phyloP scores from a whole-genome alignment of 805 yeast species.

The Ogataea populi-albae region DNA sequence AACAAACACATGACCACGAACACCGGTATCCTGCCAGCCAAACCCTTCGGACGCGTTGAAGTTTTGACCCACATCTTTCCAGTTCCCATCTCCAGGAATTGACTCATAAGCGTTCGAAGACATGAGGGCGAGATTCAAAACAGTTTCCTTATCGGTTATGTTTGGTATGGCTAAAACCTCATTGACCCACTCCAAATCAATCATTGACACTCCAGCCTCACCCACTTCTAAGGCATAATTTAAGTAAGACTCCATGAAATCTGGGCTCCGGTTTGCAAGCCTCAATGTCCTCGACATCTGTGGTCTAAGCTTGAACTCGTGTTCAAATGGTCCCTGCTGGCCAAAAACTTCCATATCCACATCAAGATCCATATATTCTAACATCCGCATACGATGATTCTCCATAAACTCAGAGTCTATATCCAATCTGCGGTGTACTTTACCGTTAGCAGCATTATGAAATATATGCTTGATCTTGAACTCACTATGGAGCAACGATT shows the following conservation, averaged over 20 bases:
- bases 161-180: slow-evolving; percentile 62
- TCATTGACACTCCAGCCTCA: slow-evolving; percentile 34
- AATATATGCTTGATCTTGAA: slow-evolving; percentile 53
- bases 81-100: slow-evolving; percentile 73
- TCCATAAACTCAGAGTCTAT: slow-evolving; percentile 13
- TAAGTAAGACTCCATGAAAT: slow-evolving; percentile 63
- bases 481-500: no score
- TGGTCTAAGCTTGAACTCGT: slow-evolving; percentile 18
- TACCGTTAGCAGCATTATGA: slow-evolving; percentile 56
- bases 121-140: slow-evolving; percentile 75
- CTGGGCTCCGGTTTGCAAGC: slow-evolving; percentile 50
- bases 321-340: slow-evolving; percentile 19
- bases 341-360: slow-evolving; percentile 6
- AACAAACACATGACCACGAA: slow-evolving; percentile 88
- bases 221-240: slow-evolving; percentile 49
- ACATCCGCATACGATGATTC: slow-evolving; percentile 1
- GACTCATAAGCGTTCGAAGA: slow-evolving; percentile 89
- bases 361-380: slow-evolving; percentile 2
- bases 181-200: slow-evolving; percentile 64
- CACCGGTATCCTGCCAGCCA: slow-evolving; percentile 86
- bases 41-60: slow-evolving; percentile 59
- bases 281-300: slow-evolving; percentile 30
- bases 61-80: slow-evolving; percentile 58
- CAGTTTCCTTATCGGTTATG: slow-evolving; percentile 67
- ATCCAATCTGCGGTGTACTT: slow-evolving; percentile 40